Percentiles rank a stretch among this genome's conserved stretches.
Conservation (phyloP, 2,329 filamentous ascomycete genomes). For the Sclerotiophoma versabilis region DNA sequence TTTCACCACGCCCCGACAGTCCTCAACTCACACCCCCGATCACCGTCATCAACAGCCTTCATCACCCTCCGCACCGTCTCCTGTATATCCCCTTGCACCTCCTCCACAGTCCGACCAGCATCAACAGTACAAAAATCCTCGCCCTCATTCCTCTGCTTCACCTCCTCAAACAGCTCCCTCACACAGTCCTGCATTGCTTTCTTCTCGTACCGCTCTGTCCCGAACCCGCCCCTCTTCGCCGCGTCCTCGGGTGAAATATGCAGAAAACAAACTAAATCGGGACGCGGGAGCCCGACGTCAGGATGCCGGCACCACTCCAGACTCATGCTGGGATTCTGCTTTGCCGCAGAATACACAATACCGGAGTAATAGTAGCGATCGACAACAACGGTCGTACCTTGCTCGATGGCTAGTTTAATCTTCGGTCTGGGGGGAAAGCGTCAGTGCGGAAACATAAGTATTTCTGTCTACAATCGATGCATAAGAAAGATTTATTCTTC, state of each 20-base stretch:
- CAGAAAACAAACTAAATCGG: slow-evolving; percentile 87
- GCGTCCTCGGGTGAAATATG: slow-evolving; percentile 79
- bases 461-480: too few species aligned
- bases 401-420: slow-evolving; percentile 56
- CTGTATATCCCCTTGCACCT: slow-evolving; percentile 54
- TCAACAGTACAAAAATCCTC: slow-evolving; percentile 63
- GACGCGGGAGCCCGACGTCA: slow-evolving; percentile 84
- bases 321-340: slow-evolving; percentile 72
- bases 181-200: slow-evolving; percentile 82
- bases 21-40: slow-evolving; percentile 25
- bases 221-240: slow-evolving; percentile 81
- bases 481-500: too few species aligned
- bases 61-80: slow-evolving; percentile 34
- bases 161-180: slow-evolving; percentile 70
- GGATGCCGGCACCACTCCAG: slow-evolving; percentile 84
- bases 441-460: too few species aligned
- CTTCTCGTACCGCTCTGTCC: slow-evolving; percentile 87
- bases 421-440: slow-evolving; percentile 29
- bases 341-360: slow-evolving; percentile 90
- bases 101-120: slow-evolving; percentile 60
- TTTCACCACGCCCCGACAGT: slow-evolving; percentile 43
- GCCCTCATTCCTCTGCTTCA: slow-evolving; percentile 57
- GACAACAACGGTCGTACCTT: slow-evolving; percentile 78
- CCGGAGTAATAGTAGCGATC: slow-evolving; percentile 97
- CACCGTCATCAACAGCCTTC: slow-evolving; percentile 24